Conservation (phyloP, 2,329 filamentous ascomycete species). For the Arthroderma uncinatum region DNA sequence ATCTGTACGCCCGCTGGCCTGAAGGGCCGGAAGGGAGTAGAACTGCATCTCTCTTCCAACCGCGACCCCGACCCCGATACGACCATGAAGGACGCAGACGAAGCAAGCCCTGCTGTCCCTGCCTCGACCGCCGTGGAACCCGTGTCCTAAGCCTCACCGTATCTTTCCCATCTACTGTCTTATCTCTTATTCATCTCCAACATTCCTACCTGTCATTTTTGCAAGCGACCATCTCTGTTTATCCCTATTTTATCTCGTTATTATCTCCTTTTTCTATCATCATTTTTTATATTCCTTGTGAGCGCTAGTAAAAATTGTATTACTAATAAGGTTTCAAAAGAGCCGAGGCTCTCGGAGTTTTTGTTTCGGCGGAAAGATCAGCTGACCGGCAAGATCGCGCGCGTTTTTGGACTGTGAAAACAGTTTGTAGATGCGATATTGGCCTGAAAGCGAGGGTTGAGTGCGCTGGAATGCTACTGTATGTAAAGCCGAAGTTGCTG, state of each 20-base stretch:
- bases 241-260: conserved; percentile 48
- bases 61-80: not conserved
- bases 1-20: conserved; percentile 31
- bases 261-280: conserved; percentile 49
- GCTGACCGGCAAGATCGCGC: not conserved
- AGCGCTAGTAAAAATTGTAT: not conserved
- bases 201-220: not conserved
- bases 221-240: conserved; percentile 40
- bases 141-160: not conserved
- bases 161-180: not conserved
- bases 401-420: not conserved
- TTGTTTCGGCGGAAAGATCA: conserved; percentile 4
- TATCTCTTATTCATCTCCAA: not conserved
- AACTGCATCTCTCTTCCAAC: conserved; percentile 4
- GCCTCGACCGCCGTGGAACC: not conserved
- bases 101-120: not conserved
- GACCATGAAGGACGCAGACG: not conserved
- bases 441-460: not conserved
- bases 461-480: not conserved
- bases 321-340: conserved; percentile 1
- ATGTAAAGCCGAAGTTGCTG: not conserved
- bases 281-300: conserved; percentile 39
- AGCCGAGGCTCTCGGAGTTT: conserved; percentile 4
- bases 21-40: conserved; percentile 10
- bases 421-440: not conserved